Conservation (phyloP, 768 basidiomycete species). For the Amanita exitialis region DNA sequence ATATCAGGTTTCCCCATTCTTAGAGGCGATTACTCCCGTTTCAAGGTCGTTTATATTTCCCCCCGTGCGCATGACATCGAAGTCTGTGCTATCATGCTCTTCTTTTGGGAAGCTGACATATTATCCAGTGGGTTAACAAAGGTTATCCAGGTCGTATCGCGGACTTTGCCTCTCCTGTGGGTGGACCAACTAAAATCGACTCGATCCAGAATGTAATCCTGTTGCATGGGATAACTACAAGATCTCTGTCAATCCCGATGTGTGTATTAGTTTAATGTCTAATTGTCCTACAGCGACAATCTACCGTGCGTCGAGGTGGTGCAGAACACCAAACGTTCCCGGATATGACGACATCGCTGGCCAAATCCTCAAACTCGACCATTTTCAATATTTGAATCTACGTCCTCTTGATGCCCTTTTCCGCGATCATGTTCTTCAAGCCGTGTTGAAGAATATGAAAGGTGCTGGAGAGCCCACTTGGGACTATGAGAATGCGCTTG, state of each 20-base stretch:
- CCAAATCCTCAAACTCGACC: not conserved
- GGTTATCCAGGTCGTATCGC: not conserved
- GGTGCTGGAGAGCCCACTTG: not conserved
- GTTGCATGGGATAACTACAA: not conserved
- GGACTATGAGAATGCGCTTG: not conserved
- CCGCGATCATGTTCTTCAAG: slow-evolving; percentile 1
- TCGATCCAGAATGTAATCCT: not conserved
- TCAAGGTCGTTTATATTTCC: no score
- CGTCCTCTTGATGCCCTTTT: not conserved
- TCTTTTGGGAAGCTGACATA: no score
- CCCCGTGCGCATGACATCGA: no score
- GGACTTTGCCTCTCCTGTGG: not conserved
- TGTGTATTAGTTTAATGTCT: not conserved
- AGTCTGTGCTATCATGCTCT: no score
- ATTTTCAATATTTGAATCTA: no score
- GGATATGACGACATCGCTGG: not conserved
- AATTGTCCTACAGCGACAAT: not conserved
- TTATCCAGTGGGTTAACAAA: not conserved
- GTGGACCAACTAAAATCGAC: not conserved
- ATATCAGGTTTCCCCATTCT: not conserved
- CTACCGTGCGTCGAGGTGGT: no score
- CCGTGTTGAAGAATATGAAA: not conserved
- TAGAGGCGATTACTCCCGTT: no score
- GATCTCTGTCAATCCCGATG: not conserved
- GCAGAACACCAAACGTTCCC: no score